Evolutionary conservation across 345 rosid genomes (phyloP).

Genomic region (Raphanus sativus): DNA sequence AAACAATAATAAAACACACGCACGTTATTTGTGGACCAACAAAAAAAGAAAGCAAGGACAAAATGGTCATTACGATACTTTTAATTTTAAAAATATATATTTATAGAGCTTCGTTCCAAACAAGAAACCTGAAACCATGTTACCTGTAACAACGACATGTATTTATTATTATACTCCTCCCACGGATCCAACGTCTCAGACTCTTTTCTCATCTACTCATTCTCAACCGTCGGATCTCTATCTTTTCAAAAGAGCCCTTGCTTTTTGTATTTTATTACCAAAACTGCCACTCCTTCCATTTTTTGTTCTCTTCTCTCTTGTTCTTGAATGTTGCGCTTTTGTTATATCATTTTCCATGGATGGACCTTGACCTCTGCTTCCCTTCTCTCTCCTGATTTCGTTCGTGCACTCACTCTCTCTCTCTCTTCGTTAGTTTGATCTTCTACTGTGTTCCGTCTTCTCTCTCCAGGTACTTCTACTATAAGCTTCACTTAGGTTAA

Average conservation of each 20-base stretch:
- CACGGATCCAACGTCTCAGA: conserved; percentile 42
- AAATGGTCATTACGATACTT: not conserved
- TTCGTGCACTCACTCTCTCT: conserved; percentile 38
- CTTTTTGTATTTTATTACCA: conserved; percentile 18
- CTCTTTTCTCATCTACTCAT: not conserved
- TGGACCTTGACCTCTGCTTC: conserved; percentile 47
- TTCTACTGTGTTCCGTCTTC: conserved; percentile 27
- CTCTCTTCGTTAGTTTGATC: conserved; percentile 15
- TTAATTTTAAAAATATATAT: not conserved
- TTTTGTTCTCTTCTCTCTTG: conserved; percentile 12
- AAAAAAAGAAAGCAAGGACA: not conserved
- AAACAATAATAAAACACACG: conserved; percentile 14
- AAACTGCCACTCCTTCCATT: conserved; percentile 26
- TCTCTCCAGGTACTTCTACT: conserved; percentile 13
- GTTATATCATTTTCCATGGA: conserved; percentile 61
- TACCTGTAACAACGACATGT: conserved; percentile 48
- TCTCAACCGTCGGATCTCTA: conserved; percentile 41
- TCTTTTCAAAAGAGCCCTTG: conserved; percentile 2
- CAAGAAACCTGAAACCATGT: conserved; percentile 41
- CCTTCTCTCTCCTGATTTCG: conserved; percentile 32
- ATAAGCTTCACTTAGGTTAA: not conserved
- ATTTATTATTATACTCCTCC: conserved; percentile 35
- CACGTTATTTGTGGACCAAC: conserved; percentile 26
- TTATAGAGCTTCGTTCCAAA: conserved; percentile 23
- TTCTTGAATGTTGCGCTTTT: conserved; percentile 45